Evolutionary conservation across 257 asterid species (phyloP).

Genomic region (Nicotiana benthamiana): DNA sequence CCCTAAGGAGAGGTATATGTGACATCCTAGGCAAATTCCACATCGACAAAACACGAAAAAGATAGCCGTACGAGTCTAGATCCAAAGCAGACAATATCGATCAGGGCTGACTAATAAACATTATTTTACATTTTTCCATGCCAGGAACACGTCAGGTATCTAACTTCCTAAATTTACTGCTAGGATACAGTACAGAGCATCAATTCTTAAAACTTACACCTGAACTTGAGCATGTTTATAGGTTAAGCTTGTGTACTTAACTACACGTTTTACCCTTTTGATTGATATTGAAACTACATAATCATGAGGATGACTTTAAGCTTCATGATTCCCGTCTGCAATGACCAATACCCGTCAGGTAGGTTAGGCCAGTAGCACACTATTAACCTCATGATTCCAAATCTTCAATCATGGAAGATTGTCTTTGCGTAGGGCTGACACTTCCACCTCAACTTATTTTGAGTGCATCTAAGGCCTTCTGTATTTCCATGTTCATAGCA

Average conservation of each 20-base stretch:
- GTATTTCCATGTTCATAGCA: constrained; percentile 96
- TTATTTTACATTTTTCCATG: neutral
- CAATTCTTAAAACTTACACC: neutral
- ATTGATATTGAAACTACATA: neutral
- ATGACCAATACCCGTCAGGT: neutral
- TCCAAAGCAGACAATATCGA: too few relatives aligned
- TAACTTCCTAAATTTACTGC: neutral
- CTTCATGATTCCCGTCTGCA: neutral
- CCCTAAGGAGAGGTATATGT: too few relatives aligned
- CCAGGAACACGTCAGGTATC: neutral
- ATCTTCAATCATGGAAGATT: constrained; percentile 21
- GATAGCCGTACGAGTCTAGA: too few relatives aligned
- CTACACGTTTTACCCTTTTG: neutral
- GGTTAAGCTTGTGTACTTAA: neutral
- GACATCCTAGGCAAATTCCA: too few relatives aligned
- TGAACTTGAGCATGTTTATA: neutral
- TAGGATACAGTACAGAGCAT: neutral
- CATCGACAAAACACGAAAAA: too few relatives aligned
- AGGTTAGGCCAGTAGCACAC: neutral
- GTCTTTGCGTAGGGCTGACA: constrained; percentile 85
- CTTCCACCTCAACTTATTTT: constrained; percentile 84
- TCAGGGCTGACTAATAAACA: neutral
- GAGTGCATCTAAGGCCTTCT: constrained; percentile 77
- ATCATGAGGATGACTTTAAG: neutral
- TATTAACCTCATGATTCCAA: neutral